Conservation (phyloP, 2,329 filamentous ascomycete genomes). For the Cercospora brassicicola region DNA sequence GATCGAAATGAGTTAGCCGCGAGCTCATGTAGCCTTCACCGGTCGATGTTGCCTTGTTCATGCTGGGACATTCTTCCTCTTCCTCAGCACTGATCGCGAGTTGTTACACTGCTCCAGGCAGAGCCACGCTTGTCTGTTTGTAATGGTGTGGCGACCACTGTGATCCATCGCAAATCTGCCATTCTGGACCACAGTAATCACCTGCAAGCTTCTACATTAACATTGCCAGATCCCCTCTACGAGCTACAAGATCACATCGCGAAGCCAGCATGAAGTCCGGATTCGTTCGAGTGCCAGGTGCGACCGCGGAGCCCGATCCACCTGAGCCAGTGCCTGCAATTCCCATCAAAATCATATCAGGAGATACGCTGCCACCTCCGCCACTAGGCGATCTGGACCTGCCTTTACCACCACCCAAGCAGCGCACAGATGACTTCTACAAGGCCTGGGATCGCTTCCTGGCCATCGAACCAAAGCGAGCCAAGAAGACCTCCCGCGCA, state of each 20-base stretch:
- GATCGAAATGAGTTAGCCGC: background rate
- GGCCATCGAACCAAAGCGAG: constrained; percentile 32
- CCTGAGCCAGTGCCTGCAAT: constrained; percentile 28
- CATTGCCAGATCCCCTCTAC: background rate
- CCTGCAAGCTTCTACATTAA: background rate
- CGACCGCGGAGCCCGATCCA: constrained; percentile 24
- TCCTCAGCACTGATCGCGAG: background rate
- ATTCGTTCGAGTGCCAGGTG: constrained; percentile 16
- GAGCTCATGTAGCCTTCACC: constrained; percentile 1
- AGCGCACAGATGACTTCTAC: constrained; percentile 31
- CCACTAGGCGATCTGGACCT: constrained; percentile 11
- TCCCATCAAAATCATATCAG: constrained; percentile 32
- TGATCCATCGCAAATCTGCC: background rate
- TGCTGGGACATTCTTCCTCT: background rate
- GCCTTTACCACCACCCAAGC: constrained; percentile 11
- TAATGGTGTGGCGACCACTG: background rate
- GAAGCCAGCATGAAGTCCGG: constrained; percentile 21
- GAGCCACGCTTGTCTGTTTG: background rate
- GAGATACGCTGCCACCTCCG: constrained; percentile 21
- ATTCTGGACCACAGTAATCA: background rate
- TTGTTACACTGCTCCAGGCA: background rate
- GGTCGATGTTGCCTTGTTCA: constrained; percentile 5
- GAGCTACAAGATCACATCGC: background rate
- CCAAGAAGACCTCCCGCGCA: constrained; percentile 28
- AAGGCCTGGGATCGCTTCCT: constrained; percentile 39